Evolutionary conservation across 2,329 filamentous ascomycete species (phyloP), one percentile per base, ranked within the genome.

Genomic region (Orbilia oligospora): DNA sequence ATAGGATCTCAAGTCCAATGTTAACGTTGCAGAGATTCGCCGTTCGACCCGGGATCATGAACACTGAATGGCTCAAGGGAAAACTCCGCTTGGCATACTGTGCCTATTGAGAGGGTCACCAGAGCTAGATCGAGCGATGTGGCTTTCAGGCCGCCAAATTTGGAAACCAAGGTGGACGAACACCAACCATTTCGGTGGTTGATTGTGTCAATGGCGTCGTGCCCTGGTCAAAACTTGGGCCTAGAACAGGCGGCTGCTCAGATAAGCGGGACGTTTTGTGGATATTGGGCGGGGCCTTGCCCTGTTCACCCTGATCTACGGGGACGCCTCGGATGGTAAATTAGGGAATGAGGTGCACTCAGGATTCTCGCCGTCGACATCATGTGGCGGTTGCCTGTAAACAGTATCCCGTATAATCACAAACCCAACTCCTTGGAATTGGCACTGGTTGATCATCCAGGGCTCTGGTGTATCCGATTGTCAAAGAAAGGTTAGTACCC

Each of bases 261-360:
- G 72, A 76, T 76, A 70, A 70, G 72, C 72, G 72, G 72, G 48
- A 65, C 22, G 65, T 70, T 65, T 71, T 70, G 49, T 68, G 65
- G 65, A 53, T 41, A 68, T 68, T 68, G 36, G 49, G 64, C 51
- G 44, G 56, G 41, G 38, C 56, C 72, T 41, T 70, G 38, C 56
- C 72, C 49, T 70, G 72, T 70, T 66, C 66, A 27, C 48, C 41
- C 51, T 44, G 71, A 70, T 76, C 71, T 65, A 44, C 71, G 33
- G 24, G 71, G 71, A 48, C 71, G 71, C 71, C 71, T 76, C 38
- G 55, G 36, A 67, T 68, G 44, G 10, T 55, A 51, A 53, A 46
- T 49, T 41, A 56, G 10, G 36, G 30, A 16, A 33, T 33, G 44
- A 12, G 44, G 24, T 22, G 10, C 58, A 53, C 48, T 36, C 33